Evolutionary conservation across 306 rosid genomes (phyloP), one percentile per base, ranked within the genome.

Genomic region (Canavalia ensiformis): DNA sequence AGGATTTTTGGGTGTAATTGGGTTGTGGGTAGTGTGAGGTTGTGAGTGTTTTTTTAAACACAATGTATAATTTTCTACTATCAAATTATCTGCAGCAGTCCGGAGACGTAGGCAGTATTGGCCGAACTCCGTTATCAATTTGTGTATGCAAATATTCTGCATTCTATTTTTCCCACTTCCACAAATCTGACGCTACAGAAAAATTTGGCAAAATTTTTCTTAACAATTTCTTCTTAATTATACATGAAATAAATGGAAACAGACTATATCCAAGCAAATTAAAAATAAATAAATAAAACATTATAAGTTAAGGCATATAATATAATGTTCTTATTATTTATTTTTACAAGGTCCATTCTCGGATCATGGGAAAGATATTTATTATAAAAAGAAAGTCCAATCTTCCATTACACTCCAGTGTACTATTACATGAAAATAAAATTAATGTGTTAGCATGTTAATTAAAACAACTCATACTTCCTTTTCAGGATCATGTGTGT

Each of bases 401-500:
- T 65, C 55, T 35, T 78, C 5, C n/a, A 12, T 31, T 55, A 5
- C 41, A 31, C n/a, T 74, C 39, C 46, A 58, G 3, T 3, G 6
- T 18, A 18, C 25, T 18, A 18, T 18, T 18, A 18, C 4, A 4
- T 5, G 9, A 49, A 46, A 28, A 42, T 68, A 18, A 11, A 68
- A 39, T 6, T 10, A 67, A 35, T 37, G 66, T 33, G 45, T 49
- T 41, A 31, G 25, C 25, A 55, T 18, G 31, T 25, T 57, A 18
- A 18, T 18, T 18, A 18, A 3, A 13, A 56, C 29, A 18, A 18
- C 31, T 35, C 5, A 11, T 0, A 49, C 25, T 64, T 50, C 29
- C 9, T 34, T 75, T 75, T 74, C 81, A 89, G 98, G 98, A 91
- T 87, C 90, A 90, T 59, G 97, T 82, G 57, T 68, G 84, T 74